Conservation (phyloP, 2,329 filamentous ascomycete species). For the Kalmusia sp. region DNA sequence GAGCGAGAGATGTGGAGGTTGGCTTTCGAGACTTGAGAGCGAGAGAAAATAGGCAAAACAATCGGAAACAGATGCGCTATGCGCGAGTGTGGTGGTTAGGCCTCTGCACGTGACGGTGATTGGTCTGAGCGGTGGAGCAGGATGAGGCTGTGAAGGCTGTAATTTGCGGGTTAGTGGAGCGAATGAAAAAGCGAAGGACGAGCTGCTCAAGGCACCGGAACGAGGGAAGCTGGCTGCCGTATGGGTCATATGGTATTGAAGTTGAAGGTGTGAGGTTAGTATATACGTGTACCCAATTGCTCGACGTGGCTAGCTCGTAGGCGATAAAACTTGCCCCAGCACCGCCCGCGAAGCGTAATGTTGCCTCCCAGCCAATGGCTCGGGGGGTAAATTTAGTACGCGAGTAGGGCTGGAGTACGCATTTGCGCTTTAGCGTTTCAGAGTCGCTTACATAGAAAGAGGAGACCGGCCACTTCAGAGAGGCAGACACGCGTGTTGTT, state of each 20-base stretch:
- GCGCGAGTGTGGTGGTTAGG: neutral
- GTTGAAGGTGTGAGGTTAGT: neutral
- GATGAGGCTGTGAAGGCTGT: constrained; percentile 7
- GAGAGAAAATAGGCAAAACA: neutral
- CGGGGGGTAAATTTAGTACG: constrained; percentile 7
- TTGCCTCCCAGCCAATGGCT: neutral
- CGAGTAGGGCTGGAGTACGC: constrained; percentile 4
- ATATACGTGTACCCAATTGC: constrained; percentile 1
- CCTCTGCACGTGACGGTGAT: constrained; percentile 2
- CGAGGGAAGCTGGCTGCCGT: neutral
- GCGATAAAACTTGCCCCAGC: neutral
- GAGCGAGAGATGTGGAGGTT: neutral
- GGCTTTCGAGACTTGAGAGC: neutral
- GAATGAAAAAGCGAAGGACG: constrained; percentile 7
- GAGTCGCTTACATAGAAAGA: neutral
- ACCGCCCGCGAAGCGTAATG: neutral
- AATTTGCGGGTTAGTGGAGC: constrained; percentile 15
- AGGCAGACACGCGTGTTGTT: neutral
- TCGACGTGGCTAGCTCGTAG: constrained; percentile 1
- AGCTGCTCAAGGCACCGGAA: neutral
- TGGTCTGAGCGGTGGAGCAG: constrained; percentile 8
- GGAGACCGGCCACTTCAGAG: neutral
- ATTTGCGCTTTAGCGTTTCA: constrained; percentile 5
- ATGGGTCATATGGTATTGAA: neutral
- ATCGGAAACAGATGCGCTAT: no score